Conservation (phyloP, 164 flowering plant genomes). For the Stephania japonica region DNA sequence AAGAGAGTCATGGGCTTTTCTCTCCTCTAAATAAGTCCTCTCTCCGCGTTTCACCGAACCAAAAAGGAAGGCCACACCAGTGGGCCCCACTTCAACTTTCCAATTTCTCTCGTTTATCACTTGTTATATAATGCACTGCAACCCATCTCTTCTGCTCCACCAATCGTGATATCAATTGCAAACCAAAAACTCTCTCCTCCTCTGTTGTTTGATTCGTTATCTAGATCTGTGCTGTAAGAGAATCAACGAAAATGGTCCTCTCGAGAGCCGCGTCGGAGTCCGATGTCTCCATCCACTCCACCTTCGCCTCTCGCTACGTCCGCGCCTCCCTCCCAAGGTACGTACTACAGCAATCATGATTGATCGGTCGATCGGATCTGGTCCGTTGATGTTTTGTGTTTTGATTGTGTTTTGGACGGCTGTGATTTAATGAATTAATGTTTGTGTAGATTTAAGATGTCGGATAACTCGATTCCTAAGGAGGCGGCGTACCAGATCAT, state of each 20-base stretch:
- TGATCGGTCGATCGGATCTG: not conserved
- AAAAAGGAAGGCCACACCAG: no score
- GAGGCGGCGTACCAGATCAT: constrained; percentile 30
- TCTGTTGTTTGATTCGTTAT: not conserved
- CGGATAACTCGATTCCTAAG: constrained; percentile 24
- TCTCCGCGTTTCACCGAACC: no score
- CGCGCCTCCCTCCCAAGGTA: constrained; percentile 18
- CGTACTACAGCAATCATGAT: no score
- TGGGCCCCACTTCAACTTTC: no score
- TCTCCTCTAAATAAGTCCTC: no score
- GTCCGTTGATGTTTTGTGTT: not conserved
- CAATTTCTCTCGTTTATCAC: no score
- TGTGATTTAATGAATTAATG: no score
- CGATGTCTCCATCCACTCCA: constrained; percentile 19
- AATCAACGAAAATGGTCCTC: not conserved
- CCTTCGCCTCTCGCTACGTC: constrained; percentile 25
- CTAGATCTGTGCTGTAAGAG: not conserved
- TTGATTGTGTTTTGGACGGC: not conserved
- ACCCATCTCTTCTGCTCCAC: not conserved
- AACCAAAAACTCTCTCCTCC: no score
- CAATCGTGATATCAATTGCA: no score
- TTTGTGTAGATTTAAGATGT: constrained; percentile 18
- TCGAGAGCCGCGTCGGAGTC: constrained; percentile 7
- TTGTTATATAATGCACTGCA: not conserved
- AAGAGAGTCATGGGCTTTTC: no score